These are phyloP conservation scores for Pterocarpus macrocarpus DNA, from an alignment of 306 rosid genomes.

Conservation along the genomic window DNA sequence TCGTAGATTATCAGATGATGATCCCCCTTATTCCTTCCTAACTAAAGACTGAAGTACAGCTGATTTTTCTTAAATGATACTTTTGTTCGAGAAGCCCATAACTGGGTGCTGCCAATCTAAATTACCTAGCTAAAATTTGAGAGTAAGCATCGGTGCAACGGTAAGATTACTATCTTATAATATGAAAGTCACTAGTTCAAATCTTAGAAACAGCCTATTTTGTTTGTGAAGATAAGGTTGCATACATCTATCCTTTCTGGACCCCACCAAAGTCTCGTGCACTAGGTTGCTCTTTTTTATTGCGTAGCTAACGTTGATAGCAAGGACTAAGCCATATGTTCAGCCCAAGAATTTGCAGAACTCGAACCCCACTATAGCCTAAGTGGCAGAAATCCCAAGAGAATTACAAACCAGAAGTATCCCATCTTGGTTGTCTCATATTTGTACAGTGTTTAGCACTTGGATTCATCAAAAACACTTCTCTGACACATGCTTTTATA, in stretches of 20 bases:
- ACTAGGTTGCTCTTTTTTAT: no score
- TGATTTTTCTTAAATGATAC: background rate
- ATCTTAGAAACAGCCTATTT: no score
- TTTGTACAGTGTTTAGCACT: slow-evolving; percentile 41
- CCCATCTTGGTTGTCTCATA: slow-evolving; percentile 42
- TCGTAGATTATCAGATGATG: background rate
- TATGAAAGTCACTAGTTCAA: no score
- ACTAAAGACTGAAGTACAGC: background rate
- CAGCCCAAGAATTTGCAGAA: slow-evolving; percentile 16
- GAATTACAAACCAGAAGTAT: slow-evolving; percentile 33
- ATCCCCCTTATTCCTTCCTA: slow-evolving; percentile 20
- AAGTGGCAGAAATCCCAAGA: slow-evolving; percentile 32
- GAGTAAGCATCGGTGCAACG: no score
- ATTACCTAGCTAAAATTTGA: slow-evolving; percentile 9
- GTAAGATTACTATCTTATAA: no score
- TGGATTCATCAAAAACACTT: slow-evolving; percentile 39
- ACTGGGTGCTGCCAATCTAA: background rate
- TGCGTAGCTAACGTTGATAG: background rate
- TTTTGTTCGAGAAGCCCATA: background rate
- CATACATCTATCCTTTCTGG: no score
- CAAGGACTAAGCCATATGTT: slow-evolving; percentile 16
- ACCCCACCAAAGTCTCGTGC: no score
- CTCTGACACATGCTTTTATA: slow-evolving; percentile 44
- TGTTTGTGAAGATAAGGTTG: no score
- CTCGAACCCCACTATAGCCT: slow-evolving; percentile 33